Evolutionary conservation across 768 basidiomycete genomes (phyloP), one percentile per base, ranked within the genome.

Genomic region (Xerocomellus intermedius): DNA sequence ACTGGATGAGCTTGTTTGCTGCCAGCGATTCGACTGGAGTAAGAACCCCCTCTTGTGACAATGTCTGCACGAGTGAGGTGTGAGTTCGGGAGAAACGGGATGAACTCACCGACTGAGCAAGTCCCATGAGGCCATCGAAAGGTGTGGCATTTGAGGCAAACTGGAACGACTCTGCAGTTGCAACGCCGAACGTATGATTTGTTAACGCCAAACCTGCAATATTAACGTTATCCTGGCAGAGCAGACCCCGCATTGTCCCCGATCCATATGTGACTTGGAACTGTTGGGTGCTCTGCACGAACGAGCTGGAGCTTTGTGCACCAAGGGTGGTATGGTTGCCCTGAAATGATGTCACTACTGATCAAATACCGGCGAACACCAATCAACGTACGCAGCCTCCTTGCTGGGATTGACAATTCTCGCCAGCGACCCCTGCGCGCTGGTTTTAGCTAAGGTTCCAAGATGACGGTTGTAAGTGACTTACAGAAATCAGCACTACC

Each of bases 51-150:
- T 94, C 84, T 56, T 86, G 61, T 24, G 91, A 91, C 49, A 94
- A 76, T 8, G 66, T 72, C 82, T 87, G 36, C 2, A 30, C 24
- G 36, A 19, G 22, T 6, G 42, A 16, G 37, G 21, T 2, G 41
- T 57, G 24, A 52, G 49, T 19, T 14, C 2, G 7, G 16, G n/a
- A 26, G 22, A 30, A 46, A 64, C 67, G 8, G 67, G 28, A 39
- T 36, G 13, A 17, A 74, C 81, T 50, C 57, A 85, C 86, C 47
- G 86, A 86, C 73, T 85, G 76, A 7, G 86, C 90, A 45, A 89
- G 77, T 35, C 90, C 89, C 84, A 91, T 86, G 36, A 92, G 69
- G 16, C 90, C 88, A 64, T 90, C 86, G 57, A 88, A 89, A 2
- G 80, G 74, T 38, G 76, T 75, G 2, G 56, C 49, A 59, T 77